Conservation (phyloP, 352 stramenopile genomes). For the Phytopythium cucurbitacearum region DNA sequence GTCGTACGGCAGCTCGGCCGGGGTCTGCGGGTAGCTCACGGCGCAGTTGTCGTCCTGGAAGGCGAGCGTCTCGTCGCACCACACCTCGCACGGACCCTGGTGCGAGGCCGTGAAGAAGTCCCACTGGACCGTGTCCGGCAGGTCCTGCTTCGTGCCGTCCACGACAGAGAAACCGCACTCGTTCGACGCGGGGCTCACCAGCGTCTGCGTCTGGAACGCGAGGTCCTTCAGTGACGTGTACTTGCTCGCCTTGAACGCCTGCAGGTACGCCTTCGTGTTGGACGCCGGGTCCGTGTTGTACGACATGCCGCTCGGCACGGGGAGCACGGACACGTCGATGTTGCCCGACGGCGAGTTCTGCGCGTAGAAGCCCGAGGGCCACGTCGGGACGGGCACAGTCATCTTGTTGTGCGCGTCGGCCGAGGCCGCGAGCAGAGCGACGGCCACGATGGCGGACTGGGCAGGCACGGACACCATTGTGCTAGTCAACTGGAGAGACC, state of each 20-base stretch:
- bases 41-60: slow-evolving; percentile 26
- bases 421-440: slow-evolving; percentile 14
- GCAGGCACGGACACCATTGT: slow-evolving; percentile 29
- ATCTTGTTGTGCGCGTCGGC: slow-evolving; percentile 42
- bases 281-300: slow-evolving; percentile 19
- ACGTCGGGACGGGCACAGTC: slow-evolving; percentile 37
- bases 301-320: slow-evolving; percentile 35
- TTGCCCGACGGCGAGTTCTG: slow-evolving; percentile 36
- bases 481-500: not conserved
- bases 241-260: slow-evolving; percentile 15
- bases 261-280: slow-evolving; percentile 20
- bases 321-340: slow-evolving; percentile 29
- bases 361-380: slow-evolving; percentile 23
- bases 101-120: slow-evolving; percentile 16
- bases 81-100: slow-evolving; percentile 26
- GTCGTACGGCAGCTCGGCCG: slow-evolving; percentile 19
- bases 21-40: slow-evolving; percentile 9
- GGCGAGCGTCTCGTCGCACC: slow-evolving; percentile 24
- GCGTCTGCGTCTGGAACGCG: slow-evolving; percentile 12
- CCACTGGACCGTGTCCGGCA: slow-evolving; percentile 20
- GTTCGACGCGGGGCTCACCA: slow-evolving; percentile 17
- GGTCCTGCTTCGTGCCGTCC: slow-evolving; percentile 1
- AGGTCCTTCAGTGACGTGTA: slow-evolving; percentile 14
- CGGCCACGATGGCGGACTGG: slow-evolving; percentile 11
- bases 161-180: slow-evolving; percentile 12